phyloP scores from a whole-genome alignment of 2,329 filamentous ascomycete genomes.

The Pestalotiopsis sp. region DNA sequence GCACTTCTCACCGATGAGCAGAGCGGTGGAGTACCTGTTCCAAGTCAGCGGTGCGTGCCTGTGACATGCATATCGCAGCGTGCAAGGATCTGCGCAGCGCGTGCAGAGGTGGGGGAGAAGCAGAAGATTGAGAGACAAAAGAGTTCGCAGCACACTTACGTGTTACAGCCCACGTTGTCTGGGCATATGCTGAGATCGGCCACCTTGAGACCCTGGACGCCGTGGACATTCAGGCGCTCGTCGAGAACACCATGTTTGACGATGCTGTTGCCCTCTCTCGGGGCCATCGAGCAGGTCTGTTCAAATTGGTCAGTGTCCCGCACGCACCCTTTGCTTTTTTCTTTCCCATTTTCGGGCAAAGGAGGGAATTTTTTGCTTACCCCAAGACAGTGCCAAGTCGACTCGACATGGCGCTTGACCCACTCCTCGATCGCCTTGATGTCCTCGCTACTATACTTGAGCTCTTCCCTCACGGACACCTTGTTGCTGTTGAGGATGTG shows the following conservation, averaged over 20 bases:
- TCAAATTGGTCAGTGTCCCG: background rate
- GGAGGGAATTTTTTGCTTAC: slow-evolving; percentile 34
- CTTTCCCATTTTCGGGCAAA: background rate
- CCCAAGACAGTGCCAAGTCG: slow-evolving; percentile 69
- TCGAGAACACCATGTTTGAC: slow-evolving; percentile 80
- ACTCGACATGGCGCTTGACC: slow-evolving; percentile 74
- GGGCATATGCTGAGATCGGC: slow-evolving; percentile 77
- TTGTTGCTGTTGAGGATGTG: slow-evolving; percentile 64
- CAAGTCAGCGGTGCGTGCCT: background rate
- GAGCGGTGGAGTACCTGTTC: slow-evolving; percentile 65
- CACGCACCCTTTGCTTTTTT: background rate
- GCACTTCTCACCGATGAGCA: slow-evolving; percentile 77
- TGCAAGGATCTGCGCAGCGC: background rate
- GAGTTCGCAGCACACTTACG: slow-evolving; percentile 41
- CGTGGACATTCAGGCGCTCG: slow-evolving; percentile 77
- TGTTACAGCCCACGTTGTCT: slow-evolving; percentile 76
- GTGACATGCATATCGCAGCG: background rate
- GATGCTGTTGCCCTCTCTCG: slow-evolving; percentile 75
- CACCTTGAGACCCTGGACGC: slow-evolving; percentile 76
- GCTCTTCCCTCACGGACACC: slow-evolving; percentile 60
- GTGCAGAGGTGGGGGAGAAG: slow-evolving; percentile 2
- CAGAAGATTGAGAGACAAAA: no score
- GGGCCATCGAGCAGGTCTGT: slow-evolving; percentile 76
- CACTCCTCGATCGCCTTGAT: slow-evolving; percentile 70
- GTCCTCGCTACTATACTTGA: slow-evolving; percentile 67